A percentile compares a stretch with the other conserved stretches of the same genome.
These are phyloP conservation scores for Boletus sensibilis DNA, from an alignment of 768 basidiomycete species.

Conservation along the genomic window DNA sequence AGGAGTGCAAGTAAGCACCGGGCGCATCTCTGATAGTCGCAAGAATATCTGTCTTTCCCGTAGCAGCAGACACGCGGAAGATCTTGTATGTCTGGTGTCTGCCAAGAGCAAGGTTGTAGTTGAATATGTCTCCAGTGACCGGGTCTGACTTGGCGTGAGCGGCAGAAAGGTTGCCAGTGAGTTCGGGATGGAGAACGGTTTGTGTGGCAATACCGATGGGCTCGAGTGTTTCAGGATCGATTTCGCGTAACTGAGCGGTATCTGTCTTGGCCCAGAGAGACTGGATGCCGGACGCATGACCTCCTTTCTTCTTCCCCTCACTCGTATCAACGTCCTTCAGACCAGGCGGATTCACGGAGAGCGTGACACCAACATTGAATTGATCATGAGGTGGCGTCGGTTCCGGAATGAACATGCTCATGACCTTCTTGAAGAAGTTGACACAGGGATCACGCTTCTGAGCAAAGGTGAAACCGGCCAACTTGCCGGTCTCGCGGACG, in stretches of 20 bases:
- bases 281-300: slow-evolving; percentile 27
- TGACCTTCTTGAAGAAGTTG: slow-evolving; percentile 32
- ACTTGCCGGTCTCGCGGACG: slow-evolving; percentile 26
- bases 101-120: slow-evolving; percentile 36
- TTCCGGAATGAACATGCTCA: slow-evolving; percentile 29
- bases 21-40: slow-evolving; percentile 40
- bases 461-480: slow-evolving; percentile 21
- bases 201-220: slow-evolving; percentile 34
- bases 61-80: slow-evolving; percentile 35
- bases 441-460: slow-evolving; percentile 35
- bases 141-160: slow-evolving; percentile 40
- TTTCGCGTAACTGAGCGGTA: slow-evolving; percentile 25
- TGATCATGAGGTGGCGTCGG: not conserved
- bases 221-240: slow-evolving; percentile 39
- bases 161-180: slow-evolving; percentile 34
- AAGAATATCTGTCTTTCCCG: slow-evolving; percentile 34
- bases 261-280: slow-evolving; percentile 37
- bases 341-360: slow-evolving; percentile 32
- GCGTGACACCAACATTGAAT: slow-evolving; percentile 28
- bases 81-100: slow-evolving; percentile 28
- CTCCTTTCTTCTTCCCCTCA: slow-evolving; percentile 18
- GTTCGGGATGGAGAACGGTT: slow-evolving; percentile 30
- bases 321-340: slow-evolving; percentile 23
- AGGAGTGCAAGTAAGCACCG: slow-evolving; percentile 39
- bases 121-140: slow-evolving; percentile 36